Base-by-base conservation (phyloP, 306 rosid species). In the Fagus sylvatica region DNA sequence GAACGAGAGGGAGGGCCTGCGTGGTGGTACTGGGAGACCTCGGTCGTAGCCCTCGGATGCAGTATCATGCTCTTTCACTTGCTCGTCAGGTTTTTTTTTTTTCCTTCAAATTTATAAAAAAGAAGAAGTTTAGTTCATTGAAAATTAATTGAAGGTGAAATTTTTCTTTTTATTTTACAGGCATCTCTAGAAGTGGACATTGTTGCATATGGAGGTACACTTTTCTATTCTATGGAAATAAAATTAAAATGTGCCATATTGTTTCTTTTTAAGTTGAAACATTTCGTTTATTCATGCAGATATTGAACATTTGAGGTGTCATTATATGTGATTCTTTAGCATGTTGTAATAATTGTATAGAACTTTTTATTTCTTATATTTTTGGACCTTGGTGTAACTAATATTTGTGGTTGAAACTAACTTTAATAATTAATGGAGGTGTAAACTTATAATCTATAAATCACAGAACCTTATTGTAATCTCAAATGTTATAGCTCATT, bases 11-110 rank as follows among this genome's bases (percentile, higher is more conserved):
- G 76, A 91, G 97, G 73, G 98, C 98, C 40, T 95, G 98, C 73
- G 91, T 95, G 17, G 96, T 95, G 60, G 98, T 95, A 71, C 83
- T 95, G 66, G 98, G 98, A 1, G 98, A 95, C 81, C 84, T 95
- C 49, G 98, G 98, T 69, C 98, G 99, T 51, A 95, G 96, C 77
- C 99, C 99, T 80, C 88, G 99, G 78, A 95, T 95, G 99, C 98
- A 95, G 76, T 95, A 89, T 41, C 99, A 95, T 17, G 95, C 99
- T 78, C 93, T 95, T 78, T 95, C 99, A 46, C 91, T 93, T 36
- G 91, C 97, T 11, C 86, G 91, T 83, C 99, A 95, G 93, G 98
- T 93, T 22, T 22, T 22, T 22, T 22, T 22, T 22, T 22, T 22
- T 22, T 22, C 28, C 28, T 22, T 22, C 28, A 22, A 22, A 22